These are phyloP conservation scores for Jasminum sambac DNA, from an alignment of 257 asterid species.

Conservation along the genomic window DNA sequence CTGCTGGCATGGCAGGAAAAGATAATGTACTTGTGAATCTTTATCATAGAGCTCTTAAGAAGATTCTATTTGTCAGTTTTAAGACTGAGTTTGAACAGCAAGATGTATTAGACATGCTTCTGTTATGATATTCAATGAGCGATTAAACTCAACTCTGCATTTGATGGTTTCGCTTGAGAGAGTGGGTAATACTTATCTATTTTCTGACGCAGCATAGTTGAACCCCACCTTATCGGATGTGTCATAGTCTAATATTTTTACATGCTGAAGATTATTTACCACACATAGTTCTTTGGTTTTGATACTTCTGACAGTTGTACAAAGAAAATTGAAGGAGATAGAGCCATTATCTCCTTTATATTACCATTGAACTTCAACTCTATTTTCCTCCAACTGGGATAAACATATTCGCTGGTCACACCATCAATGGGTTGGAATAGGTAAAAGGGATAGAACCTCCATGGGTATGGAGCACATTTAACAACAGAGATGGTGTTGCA, in stretches of 20 bases:
- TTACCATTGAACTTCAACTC: constrained; percentile 4
- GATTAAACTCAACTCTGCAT: constrained; percentile 7
- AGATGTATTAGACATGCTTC: not conserved
- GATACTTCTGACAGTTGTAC: not conserved
- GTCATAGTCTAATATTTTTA: not conserved
- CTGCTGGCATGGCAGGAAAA: too few relatives aligned
- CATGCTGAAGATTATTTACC: not conserved
- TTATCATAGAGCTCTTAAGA: not conserved
- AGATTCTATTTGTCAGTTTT: constrained; percentile 10
- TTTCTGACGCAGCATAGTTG: constrained; percentile 1
- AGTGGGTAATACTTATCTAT: not conserved
- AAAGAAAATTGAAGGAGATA: not conserved
- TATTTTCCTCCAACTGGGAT: not conserved
- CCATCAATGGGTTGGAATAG: not conserved
- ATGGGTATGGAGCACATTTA: constrained; percentile 4
- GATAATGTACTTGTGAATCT: too few relatives aligned
- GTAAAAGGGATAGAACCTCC: not conserved
- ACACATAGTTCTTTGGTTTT: not conserved
- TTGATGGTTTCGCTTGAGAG: constrained; percentile 4
- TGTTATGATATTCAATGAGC: not conserved
- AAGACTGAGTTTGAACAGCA: constrained; percentile 7
- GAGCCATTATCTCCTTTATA: not conserved
- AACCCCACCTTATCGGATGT: not conserved
- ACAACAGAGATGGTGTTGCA: not conserved
- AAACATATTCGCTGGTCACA: constrained; percentile 1